Percentiles rank a stretch among this genome's conserved stretches.
Conservation (phyloP, 257 asterid species). For the Capsicum chinense region DNA sequence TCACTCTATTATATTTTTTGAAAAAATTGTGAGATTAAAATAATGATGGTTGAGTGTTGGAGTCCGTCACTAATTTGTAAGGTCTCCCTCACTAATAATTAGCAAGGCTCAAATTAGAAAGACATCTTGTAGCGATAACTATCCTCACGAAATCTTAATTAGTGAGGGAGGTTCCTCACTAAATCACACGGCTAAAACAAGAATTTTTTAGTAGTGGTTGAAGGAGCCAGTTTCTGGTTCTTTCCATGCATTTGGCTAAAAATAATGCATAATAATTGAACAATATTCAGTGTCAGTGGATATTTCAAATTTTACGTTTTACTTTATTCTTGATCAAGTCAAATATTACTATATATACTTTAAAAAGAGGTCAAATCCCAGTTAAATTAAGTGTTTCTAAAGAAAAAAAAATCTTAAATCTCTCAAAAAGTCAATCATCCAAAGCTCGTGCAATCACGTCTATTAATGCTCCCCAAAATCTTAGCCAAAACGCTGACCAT, state of each 20-base stretch:
- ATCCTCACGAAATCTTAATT: too few species aligned
- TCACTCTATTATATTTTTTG: too few species aligned
- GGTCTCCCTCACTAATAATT: too few species aligned
- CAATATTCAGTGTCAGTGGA: not conserved
- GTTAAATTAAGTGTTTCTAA: not conserved
- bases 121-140: too few species aligned
- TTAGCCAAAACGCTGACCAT: slow-evolving; percentile 26
- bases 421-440: slow-evolving; percentile 38
- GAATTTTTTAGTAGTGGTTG: too few species aligned
- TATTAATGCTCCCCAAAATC: slow-evolving; percentile 31
- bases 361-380: not conserved
- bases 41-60: too few species aligned
- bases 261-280: slow-evolving; percentile 3
- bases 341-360: not conserved
- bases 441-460: slow-evolving; percentile 72
- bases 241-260: not conserved
- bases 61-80: too few species aligned
- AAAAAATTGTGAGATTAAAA: too few species aligned
- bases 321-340: not conserved
- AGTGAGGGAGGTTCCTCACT: too few species aligned
- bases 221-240: not conserved
- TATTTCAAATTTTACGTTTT: not conserved
- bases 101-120: too few species aligned
- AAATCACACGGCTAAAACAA: too few species aligned
- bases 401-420: not conserved